These are phyloP conservation scores for Euphorbia schlechtendalii DNA, from an alignment of 441 rosid genomes.

Conservation along the genomic window DNA sequence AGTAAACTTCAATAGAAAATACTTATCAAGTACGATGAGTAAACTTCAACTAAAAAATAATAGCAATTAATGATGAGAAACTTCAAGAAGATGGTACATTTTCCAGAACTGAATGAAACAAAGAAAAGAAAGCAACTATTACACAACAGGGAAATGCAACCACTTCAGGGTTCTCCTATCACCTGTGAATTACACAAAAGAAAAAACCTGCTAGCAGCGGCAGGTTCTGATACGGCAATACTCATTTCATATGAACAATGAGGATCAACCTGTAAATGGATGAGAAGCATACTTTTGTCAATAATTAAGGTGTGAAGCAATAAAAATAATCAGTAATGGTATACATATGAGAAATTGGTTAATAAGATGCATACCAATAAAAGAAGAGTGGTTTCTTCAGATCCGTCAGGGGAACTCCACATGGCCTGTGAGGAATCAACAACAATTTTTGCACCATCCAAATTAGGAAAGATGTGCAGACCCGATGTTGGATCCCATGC, in stretches of 20 bases:
- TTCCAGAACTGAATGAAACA: background rate
- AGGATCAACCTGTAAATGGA: slow-evolving; percentile 76
- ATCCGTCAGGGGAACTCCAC: slow-evolving; percentile 51
- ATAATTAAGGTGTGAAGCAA: slow-evolving; percentile 3
- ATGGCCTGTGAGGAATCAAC: slow-evolving; percentile 84
- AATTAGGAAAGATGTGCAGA: slow-evolving; percentile 66
- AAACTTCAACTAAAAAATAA: background rate
- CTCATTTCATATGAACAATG: slow-evolving; percentile 80
- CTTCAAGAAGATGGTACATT: background rate
- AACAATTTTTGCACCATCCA: slow-evolving; percentile 52
- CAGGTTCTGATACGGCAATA: slow-evolving; percentile 55
- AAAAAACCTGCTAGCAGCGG: slow-evolving; percentile 72
- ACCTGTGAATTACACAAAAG: slow-evolving; percentile 80
- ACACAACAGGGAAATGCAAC: slow-evolving; percentile 1
- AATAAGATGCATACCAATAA: slow-evolving; percentile 47
- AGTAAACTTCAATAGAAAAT: background rate
- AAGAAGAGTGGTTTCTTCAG: slow-evolving; percentile 68
- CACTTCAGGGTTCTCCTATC: slow-evolving; percentile 2
- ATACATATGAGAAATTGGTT: background rate
- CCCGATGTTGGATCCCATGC: slow-evolving; percentile 95
- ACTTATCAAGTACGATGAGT: background rate
- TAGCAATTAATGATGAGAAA: no score
- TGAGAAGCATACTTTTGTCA: slow-evolving; percentile 15
- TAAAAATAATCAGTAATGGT: slow-evolving; percentile 7
- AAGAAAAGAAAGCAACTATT: background rate